Evolutionary conservation across 441 rosid genomes (phyloP), one percentile per base, ranked within the genome.

Genomic region (Adansonia rubrostipa): DNA sequence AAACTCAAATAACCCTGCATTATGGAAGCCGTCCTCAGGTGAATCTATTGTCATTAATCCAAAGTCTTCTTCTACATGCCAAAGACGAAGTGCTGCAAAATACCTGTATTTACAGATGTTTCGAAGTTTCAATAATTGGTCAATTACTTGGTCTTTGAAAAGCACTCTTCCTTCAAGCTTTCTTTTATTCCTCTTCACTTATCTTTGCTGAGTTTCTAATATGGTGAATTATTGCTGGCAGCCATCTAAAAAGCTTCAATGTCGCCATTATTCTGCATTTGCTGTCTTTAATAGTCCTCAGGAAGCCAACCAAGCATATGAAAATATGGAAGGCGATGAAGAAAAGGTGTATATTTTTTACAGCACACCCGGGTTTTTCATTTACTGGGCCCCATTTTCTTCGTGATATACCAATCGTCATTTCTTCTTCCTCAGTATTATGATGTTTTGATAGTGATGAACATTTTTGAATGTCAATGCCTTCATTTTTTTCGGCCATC

Each of bases 251-350:
- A 87, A 73, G 60, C 70, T 73, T 73, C 79, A 57, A 75, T 91
- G 91, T 78, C 83, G 73, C 42, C 85, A 76, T 13, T 94, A 92
- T 78, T 84, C 86, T 58, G 93, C 86, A 9, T 22, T 82, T 54
- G 87, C 88, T 50, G 64, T 81, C 61, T 94, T 94, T 80, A 81
- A 75, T 20, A 87, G 82, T 79, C 75, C 83, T 57, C 85, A 84
- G 76, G 92, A 92, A 77, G 98, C 98, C 71, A 54, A 83, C 40
- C 81, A 68, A 74, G 97, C 94, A 50, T 94, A 90, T 85, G 88
- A 90, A 54, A 87, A 78, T 74, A 64, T 87, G 22, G 73, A 81
- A 44, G 97, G 94, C 71, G 75, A 56, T 62, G 40, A 80, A 77
- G 89, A 80, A 22, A 88, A 85, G 98, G 97, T 94, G 82, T 17